phyloP scores from a whole-genome alignment of 164 flowering plant genomes.

The Nymphaea thermarum region DNA sequence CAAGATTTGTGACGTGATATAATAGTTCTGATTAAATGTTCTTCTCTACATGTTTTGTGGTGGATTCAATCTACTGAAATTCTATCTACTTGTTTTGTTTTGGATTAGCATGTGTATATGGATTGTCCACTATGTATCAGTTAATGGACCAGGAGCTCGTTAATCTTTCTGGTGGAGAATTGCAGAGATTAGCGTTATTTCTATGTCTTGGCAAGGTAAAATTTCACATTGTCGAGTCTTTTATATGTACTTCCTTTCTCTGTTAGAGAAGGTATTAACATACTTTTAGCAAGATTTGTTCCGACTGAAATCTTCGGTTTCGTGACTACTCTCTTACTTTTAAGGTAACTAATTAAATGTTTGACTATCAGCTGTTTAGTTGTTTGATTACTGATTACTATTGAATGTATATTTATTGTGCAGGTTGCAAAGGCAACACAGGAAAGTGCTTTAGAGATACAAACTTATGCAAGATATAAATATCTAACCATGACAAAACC shows the following conservation, averaged over 20 bases:
- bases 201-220: constrained; percentile 96
- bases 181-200: constrained; percentile 91
- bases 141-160: constrained; percentile 97
- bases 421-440: constrained; percentile 98
- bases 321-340: constrained; percentile 93
- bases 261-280: constrained; percentile 97
- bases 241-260: constrained; percentile 45
- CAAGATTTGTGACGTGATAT: neutral
- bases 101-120: neutral
- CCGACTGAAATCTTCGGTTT: constrained; percentile 91
- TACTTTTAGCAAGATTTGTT: constrained; percentile 92
- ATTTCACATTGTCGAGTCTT: neutral
- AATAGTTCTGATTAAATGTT: no score
- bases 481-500: constrained; percentile 89
- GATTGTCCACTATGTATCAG: constrained; percentile 32
- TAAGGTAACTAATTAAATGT: constrained; percentile 37
- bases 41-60: no score
- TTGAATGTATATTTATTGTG: constrained; percentile 5
- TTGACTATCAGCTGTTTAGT: neutral
- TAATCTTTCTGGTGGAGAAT: constrained; percentile 97
- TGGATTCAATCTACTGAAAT: no score
- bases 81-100: no score
- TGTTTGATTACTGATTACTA: neutral
- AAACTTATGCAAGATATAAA: constrained; percentile 83
- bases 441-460: constrained; percentile 81